Percentiles rank a stretch among this genome's conserved stretches.
Conservation (phyloP, 2,329 filamentous ascomycete genomes). For the Alternaria tenuissima region DNA sequence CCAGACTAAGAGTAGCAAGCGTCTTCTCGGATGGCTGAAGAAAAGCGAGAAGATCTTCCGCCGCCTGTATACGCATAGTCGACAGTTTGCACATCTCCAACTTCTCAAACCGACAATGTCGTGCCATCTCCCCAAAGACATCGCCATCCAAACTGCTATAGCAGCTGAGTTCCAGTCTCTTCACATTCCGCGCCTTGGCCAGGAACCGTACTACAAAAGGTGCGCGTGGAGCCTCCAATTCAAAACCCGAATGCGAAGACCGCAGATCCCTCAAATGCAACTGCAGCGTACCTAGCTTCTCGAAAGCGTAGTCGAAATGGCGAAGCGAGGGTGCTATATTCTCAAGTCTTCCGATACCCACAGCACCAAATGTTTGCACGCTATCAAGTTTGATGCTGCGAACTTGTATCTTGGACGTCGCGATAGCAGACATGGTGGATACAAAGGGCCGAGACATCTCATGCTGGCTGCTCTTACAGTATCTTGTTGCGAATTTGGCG, state of each 20-base stretch:
- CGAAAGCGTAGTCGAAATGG: slow-evolving; percentile 22
- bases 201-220: slow-evolving; percentile 43
- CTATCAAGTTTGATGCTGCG: slow-evolving; percentile 13
- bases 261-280: slow-evolving; percentile 43
- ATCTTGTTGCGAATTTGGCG: slow-evolving; percentile 23
- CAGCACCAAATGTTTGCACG: slow-evolving; percentile 20
- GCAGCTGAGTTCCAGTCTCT: slow-evolving; percentile 29
- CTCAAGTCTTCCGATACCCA: slow-evolving; percentile 33
- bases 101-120: slow-evolving; percentile 25
- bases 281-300: slow-evolving; percentile 23
- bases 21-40: slow-evolving; percentile 16
- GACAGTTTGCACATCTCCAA: slow-evolving; percentile 28
- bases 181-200: slow-evolving; percentile 29
- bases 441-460: slow-evolving; percentile 43
- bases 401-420: slow-evolving; percentile 19
- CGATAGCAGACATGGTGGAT: slow-evolving; percentile 31
- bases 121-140: slow-evolving; percentile 34
- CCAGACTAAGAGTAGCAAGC: slow-evolving; percentile 23
- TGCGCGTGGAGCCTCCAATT: slow-evolving; percentile 22
- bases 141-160: slow-evolving; percentile 35
- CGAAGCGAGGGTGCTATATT: slow-evolving; percentile 25
- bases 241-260: slow-evolving; percentile 33
- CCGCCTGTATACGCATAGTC: slow-evolving; percentile 23
- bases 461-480: slow-evolving; percentile 35
- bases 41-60: slow-evolving; percentile 23